phyloP scores from a whole-genome alignment of 768 basidiomycete genomes.

The Tremella yokohamensis region DNA sequence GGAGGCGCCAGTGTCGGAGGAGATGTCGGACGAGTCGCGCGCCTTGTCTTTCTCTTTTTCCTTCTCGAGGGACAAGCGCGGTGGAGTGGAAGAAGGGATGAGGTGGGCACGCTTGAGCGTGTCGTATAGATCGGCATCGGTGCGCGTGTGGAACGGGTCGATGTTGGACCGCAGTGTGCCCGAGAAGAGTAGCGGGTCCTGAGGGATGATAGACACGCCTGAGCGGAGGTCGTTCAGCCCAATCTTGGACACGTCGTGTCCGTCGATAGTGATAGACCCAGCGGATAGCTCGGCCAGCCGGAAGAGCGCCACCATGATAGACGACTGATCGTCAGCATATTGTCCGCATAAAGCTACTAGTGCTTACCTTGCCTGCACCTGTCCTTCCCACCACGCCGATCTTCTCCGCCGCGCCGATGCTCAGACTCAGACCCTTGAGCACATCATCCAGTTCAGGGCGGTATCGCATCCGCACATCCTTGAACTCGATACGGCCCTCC shows the following conservation, averaged over 20 bases:
- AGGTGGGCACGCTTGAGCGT: slow-evolving; percentile 80
- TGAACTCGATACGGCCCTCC: slow-evolving; percentile 68
- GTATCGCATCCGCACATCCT: slow-evolving; percentile 73
- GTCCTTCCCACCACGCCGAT: slow-evolving; percentile 80
- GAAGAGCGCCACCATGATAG: slow-evolving; percentile 82
- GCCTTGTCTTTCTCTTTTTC: neutral
- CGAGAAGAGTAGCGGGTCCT: slow-evolving; percentile 58
- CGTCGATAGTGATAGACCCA: slow-evolving; percentile 75
- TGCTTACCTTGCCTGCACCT: slow-evolving; percentile 66
- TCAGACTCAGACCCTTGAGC: slow-evolving; percentile 74
- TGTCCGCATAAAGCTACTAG: no score
- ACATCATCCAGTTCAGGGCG: slow-evolving; percentile 84
- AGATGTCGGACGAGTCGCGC: neutral
- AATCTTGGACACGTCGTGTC: slow-evolving; percentile 73
- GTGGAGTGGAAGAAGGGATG: slow-evolving; percentile 53
- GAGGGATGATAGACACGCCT: slow-evolving; percentile 63
- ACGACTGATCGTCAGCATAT: slow-evolving; percentile 52
- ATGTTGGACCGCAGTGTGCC: slow-evolving; percentile 69
- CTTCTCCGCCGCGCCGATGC: slow-evolving; percentile 73
- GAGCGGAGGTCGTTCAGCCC: slow-evolving; percentile 65
- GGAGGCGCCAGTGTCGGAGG: neutral
- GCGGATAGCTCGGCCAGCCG: slow-evolving; percentile 73
- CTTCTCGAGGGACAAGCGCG: neutral
- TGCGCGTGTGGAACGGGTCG: slow-evolving; percentile 78
- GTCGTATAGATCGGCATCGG: slow-evolving; percentile 82